Base-by-base conservation (phyloP, 2,329 filamentous ascomycete species). In the Thelonectria discophora region DNA sequence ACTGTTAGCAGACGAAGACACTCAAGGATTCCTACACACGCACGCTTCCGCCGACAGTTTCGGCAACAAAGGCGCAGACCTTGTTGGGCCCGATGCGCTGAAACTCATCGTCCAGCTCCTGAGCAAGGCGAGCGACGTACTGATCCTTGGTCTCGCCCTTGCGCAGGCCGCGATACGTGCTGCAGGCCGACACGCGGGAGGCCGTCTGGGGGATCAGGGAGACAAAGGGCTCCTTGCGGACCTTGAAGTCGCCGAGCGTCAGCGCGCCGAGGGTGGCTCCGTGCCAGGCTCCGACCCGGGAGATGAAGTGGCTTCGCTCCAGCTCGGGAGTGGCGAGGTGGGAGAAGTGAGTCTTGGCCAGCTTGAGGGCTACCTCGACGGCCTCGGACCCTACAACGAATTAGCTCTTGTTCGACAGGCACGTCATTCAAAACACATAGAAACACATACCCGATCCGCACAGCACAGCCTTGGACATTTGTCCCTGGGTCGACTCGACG, bases 51-150 rank as follows among this genome's bases (percentile, higher is more conserved):
- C 60, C 63, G n/a, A 84, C 75, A 0, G 83, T 80, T 69, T 86
- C 84, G 0, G 80, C 82, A 1, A 84, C 69, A 58, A 86, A 84
- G 0, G 81, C 82, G 50, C 77, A 76, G 7, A 85, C 79, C 0
- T 69, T 84, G 1, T 80, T 70, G 0, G 83, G 78, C 0, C 82
- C 83, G 0, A 85, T 50, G 0, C 75, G 68, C 12, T 76, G 72
- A 11, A 86, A 80, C 65, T 86, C 81, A 1, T 73, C 72, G 18
- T 85, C 82, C 0, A 86, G 66, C 56, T 85, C 82, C 1, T 71
- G 64, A 0, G 78, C 75, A 0, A 86, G 73, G 0, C 79, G 70
- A 0, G 53, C 34, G 0, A 80, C 77, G 50, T 80, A 86, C 5
- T 73, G 69, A 1, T 73, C 74, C 13, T 81, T 77, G 0, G 67